phyloP scores from a whole-genome alignment of 2,329 filamentous ascomycete genomes.

The Penicillium hordei region DNA sequence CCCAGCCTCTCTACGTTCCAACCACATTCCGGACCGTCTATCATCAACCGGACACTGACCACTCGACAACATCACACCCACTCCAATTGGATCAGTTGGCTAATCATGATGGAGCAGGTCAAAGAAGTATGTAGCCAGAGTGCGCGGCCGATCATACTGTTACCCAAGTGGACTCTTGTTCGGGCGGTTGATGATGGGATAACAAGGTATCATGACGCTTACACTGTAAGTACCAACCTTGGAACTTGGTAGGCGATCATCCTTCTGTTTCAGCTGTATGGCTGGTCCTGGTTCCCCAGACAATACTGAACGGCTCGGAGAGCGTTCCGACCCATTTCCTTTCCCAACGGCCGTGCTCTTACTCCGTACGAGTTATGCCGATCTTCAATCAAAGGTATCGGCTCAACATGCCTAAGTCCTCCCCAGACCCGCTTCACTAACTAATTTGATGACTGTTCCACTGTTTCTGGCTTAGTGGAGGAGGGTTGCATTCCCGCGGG shows the following conservation, averaged over 20 bases:
- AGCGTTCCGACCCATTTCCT: slow-evolving; percentile 15
- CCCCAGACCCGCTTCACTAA: slow-evolving; percentile 25
- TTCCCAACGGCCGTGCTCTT: slow-evolving; percentile 1
- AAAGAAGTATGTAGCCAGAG: slow-evolving; percentile 2
- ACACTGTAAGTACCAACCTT: slow-evolving; percentile 24
- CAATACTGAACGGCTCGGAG: slow-evolving; percentile 11
- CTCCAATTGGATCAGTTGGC: slow-evolving; percentile 12
- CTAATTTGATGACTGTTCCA: slow-evolving; percentile 24
- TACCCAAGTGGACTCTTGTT: slow-evolving; percentile 13
- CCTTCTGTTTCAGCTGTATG: not conserved
- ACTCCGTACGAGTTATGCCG: not conserved
- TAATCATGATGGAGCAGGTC: slow-evolving; percentile 10
- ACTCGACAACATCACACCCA: slow-evolving; percentile 14
- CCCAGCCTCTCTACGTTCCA: slow-evolving; percentile 31
- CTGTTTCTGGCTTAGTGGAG: slow-evolving; percentile 36
- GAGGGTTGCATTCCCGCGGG: slow-evolving; percentile 37
- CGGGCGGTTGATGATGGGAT: slow-evolving; percentile 19
- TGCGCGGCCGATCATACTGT: slow-evolving; percentile 17
- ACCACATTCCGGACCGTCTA: slow-evolving; percentile 27
- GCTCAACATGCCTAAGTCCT: slow-evolving; percentile 13
- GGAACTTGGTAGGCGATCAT: slow-evolving; percentile 1
- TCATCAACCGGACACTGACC: slow-evolving; percentile 19
- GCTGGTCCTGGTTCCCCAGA: slow-evolving; percentile 12
- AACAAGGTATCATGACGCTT: slow-evolving; percentile 36
- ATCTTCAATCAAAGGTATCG: slow-evolving; percentile 18